Evolutionary conservation across 257 asterid genomes (phyloP).

Genomic region (Lycium ferocissimum): DNA sequence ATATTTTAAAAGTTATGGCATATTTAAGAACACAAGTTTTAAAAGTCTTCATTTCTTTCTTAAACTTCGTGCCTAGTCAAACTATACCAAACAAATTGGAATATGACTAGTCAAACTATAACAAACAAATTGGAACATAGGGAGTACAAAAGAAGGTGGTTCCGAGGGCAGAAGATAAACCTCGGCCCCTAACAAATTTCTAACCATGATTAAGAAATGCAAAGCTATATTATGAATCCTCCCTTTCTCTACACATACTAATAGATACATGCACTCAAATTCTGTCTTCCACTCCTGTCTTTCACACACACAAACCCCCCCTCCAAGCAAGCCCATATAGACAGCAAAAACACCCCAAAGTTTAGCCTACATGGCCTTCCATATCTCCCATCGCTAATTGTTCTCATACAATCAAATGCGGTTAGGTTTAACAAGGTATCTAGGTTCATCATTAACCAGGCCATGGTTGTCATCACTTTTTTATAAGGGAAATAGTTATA

Average conservation of each 20-base stretch:
- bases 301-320: too few relatives aligned
- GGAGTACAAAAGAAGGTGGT: neutral
- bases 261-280: neutral
- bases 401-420: neutral
- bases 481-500: neutral
- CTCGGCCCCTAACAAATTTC: neutral
- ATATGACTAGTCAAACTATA: neutral
- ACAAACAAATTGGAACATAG: neutral
- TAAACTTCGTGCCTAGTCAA: neutral
- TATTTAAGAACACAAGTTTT: neutral
- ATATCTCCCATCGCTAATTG: neutral
- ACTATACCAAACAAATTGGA: neutral
- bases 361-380: constrained; percentile 11
- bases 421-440: neutral
- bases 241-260: neutral
- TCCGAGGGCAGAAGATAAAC: neutral
- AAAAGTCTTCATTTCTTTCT: neutral
- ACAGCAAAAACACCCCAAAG: neutral
- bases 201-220: constrained; percentile 1
- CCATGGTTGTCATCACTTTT: neutral
- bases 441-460: neutral
- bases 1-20: neutral
- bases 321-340: neutral
- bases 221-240: neutral
- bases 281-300: neutral